Conservation (phyloP, 2,329 filamentous ascomycete species). For the Diatrype stigma region DNA sequence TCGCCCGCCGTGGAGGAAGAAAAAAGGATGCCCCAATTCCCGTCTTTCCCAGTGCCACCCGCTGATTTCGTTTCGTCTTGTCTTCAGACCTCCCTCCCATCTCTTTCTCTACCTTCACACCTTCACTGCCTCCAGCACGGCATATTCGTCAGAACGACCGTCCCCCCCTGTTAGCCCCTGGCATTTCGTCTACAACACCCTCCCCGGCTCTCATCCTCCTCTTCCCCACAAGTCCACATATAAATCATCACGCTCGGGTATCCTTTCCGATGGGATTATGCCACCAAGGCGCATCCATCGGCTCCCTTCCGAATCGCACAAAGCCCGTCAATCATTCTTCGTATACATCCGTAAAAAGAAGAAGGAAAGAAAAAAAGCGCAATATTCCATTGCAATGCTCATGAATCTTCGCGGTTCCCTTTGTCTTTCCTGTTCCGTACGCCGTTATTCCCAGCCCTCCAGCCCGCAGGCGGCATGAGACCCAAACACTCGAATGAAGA, state of each 20-base stretch:
- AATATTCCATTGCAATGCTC: constrained; percentile 12
- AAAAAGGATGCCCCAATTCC: not conserved
- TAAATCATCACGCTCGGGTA: not conserved
- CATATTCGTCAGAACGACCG: not conserved
- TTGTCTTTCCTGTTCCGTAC: constrained; percentile 19
- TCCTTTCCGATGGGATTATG: not conserved
- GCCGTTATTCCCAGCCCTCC: constrained; percentile 16
- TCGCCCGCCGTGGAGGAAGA: not conserved
- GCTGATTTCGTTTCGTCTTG: not conserved
- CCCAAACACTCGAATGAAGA: constrained; percentile 16
- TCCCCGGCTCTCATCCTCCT: not conserved
- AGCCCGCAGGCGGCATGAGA: constrained; percentile 11
- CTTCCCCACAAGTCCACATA: not conserved
- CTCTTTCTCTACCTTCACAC: not conserved
- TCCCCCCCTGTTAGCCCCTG: not conserved
- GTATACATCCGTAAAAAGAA: not conserved
- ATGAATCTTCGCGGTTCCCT: constrained; percentile 12
- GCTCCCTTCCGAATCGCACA: not conserved
- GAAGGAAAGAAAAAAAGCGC: not conserved
- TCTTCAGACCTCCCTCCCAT: not conserved
- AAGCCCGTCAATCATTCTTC: not conserved
- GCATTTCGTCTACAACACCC: not conserved
- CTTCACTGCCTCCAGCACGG: not conserved
- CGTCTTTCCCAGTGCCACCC: not conserved
- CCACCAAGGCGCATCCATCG: not conserved